Evolutionary conservation across 202 grass and related monocot species (phyloP), one percentile per base, ranked within the genome.

Genomic region (Panicum hallii): DNA sequence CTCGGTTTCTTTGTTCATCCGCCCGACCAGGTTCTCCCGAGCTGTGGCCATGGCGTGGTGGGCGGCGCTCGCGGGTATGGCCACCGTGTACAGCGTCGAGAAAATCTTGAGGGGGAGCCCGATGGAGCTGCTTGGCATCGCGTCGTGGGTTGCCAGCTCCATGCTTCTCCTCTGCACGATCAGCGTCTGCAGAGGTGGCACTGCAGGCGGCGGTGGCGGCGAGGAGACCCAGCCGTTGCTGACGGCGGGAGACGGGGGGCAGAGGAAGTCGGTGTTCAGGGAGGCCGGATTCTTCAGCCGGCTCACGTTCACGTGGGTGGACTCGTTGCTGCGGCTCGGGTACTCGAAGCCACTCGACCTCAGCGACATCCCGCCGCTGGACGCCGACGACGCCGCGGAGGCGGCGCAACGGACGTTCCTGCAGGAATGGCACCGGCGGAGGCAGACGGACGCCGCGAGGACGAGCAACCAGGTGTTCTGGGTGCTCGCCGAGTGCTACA

Each of bases 281-380:
- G 12, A 84, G 16, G 82, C 89, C 17, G 87, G 93, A 7, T 86
- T 90, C 57, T 64, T 90, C 16, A 87, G 93, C 73, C 75, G 76
- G 20, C 56, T 98, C 28, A 75, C 85, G 6, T 98, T 98, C 70
- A 81, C 85, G 23, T 98, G 95, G 95, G 87, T 98, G 57, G 84
- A 95, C 49, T 66, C 93, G 30, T 61, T 98, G 70, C 90, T 95
- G 16, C 81, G 80, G 7, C 47, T 93, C 2, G 95, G 95, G 2
- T 86, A 89, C 83, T 89, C 90, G 17, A 95, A 87, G 60, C 95
- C 91, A 7, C 70, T 98, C 43, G 77, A 84, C 58, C 83, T 90
- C 48, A 17, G 26, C 28, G 89, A 94, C 83, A 80, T 98, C 50
- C 93, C 95, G 47, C 71, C 72, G 53, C 83, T 98, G 15, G 83